Evolutionary conservation across 306 rosid genomes (phyloP), one percentile per base, ranked within the genome.

Genomic region (Prunus fruticosa): DNA sequence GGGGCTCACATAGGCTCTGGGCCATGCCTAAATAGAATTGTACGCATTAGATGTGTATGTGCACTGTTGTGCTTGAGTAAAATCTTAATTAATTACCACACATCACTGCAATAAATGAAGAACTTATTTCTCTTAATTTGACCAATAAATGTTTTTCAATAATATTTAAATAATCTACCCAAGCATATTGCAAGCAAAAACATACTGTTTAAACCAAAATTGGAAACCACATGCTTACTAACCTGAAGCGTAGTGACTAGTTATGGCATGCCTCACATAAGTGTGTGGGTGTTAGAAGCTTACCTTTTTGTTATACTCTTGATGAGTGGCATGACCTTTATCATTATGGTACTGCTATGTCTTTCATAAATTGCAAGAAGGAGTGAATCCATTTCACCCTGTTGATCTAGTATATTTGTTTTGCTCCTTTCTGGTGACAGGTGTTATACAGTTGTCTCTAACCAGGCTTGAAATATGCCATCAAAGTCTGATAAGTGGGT

Each of bases 401-500:
- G 30, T 30, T 62, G n/a, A 10, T 62, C 50, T 49, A 6, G 20
- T 14, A 30, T 3, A 32, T 49, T 73, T 6, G 27, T 41, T 64
- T 0, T 20, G 15, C 4, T 62, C 13, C 51, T 74, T 74, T 73
- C 5, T 9, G 10, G 6, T 32, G 41, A 19, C 30, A 8, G 16
- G 20, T 63, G 27, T 14, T 22, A 53, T 76, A 27, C 62, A 68
- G 75, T 69, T 18, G 41, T 60, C 64, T 2, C 15, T 53, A 69
- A 8, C 60, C 16, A 20, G n/a, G 45, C 30, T 57, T 66, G 83
- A 72, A 85, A 63, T 54, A 85, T 87, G 93, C 81, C 81, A 34
- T 71, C 82, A 2, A 82, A 87, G 45, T 86, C 84, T 67, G 90
- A 89, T 68, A 89, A 85, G 78, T 87, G 91, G 87, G 87, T 34